Evolutionary conservation across 768 basidiomycete species (phyloP).

Genomic region (Lepiota brunneoincarnata): DNA sequence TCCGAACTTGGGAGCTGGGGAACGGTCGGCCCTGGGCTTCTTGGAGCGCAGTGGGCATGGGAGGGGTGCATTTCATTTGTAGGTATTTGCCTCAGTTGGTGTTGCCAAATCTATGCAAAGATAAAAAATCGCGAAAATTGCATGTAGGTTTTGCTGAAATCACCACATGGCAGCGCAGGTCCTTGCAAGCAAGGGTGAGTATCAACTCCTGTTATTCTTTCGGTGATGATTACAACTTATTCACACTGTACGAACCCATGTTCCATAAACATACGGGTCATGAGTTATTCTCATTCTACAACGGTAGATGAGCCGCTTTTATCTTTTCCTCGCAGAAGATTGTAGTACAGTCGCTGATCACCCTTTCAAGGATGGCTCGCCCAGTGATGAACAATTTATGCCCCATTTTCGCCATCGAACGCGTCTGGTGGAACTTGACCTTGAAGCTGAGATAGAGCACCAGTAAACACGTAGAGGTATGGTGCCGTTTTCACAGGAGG

Average conservation of each 20-base stretch:
- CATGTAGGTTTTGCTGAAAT: no score
- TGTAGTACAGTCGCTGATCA: background rate
- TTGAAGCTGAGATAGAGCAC: slow-evolving; percentile 85
- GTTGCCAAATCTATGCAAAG: background rate
- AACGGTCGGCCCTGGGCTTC: no score
- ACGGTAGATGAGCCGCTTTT: slow-evolving; percentile 73
- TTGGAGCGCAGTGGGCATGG: no score
- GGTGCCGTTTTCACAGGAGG: slow-evolving; percentile 76
- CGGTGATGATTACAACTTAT: slow-evolving; percentile 56
- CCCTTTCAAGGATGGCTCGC: background rate
- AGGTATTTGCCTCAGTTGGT: no score
- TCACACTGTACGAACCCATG: slow-evolving; percentile 74
- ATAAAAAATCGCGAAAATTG: background rate
- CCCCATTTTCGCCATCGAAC: slow-evolving; percentile 58
- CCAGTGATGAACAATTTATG: slow-evolving; percentile 12
- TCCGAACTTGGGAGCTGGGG: no score
- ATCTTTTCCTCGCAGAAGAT: slow-evolving; percentile 3
- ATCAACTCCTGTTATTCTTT: slow-evolving; percentile 6
- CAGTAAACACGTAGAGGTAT: slow-evolving; percentile 77
- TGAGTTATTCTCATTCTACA: slow-evolving; percentile 65
- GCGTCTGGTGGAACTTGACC: slow-evolving; percentile 85
- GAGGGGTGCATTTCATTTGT: no score
- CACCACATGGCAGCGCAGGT: no score
- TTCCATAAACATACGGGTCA: slow-evolving; percentile 35
- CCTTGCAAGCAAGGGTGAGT: no score